Evolutionary conservation across 768 basidiomycete species (phyloP).

Genomic region (Auricularia auricula-judae): DNA sequence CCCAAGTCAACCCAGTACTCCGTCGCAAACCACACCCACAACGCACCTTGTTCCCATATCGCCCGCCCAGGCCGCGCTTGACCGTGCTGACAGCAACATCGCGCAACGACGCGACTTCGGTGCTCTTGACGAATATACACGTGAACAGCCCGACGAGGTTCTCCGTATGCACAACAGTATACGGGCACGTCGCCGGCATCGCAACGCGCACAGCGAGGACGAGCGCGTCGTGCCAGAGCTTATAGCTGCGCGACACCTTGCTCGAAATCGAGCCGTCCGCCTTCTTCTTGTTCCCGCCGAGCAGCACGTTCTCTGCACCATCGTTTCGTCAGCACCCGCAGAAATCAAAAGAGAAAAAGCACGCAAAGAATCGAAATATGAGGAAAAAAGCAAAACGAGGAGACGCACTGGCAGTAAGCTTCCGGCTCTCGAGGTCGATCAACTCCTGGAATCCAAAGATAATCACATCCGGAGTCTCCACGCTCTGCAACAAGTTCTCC

Average conservation of each 20-base stretch:
- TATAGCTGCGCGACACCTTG: slow-evolving; percentile 79
- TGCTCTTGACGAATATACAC: slow-evolving; percentile 44
- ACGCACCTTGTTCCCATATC: slow-evolving; percentile 92
- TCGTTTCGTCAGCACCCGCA: background rate
- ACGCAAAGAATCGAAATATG: background rate
- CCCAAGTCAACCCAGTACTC: background rate
- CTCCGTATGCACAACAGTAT: slow-evolving; percentile 74
- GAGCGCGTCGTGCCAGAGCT: slow-evolving; percentile 79
- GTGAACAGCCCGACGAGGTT: slow-evolving; percentile 85
- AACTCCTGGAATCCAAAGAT: slow-evolving; percentile 94
- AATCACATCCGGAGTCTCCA: slow-evolving; percentile 76
- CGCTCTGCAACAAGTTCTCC: slow-evolving; percentile 59
- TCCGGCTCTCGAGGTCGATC: slow-evolving; percentile 88
- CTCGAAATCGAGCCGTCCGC: slow-evolving; percentile 40
- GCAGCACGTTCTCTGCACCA: slow-evolving; percentile 59
- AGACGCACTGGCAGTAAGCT: slow-evolving; percentile 62
- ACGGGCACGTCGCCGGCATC: slow-evolving; percentile 65
- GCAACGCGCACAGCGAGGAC: slow-evolving; percentile 57
- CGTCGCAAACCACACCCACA: too few relatives aligned
- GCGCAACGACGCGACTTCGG: slow-evolving; percentile 45
- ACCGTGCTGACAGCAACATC: slow-evolving; percentile 69
- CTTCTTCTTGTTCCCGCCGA: slow-evolving; percentile 63
- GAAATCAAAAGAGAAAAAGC: background rate
- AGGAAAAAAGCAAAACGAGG: background rate
- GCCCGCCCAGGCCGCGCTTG: slow-evolving; percentile 86